phyloP scores from a whole-genome alignment of 2,329 filamentous ascomycete genomes.

The Diaporthe sp. region DNA sequence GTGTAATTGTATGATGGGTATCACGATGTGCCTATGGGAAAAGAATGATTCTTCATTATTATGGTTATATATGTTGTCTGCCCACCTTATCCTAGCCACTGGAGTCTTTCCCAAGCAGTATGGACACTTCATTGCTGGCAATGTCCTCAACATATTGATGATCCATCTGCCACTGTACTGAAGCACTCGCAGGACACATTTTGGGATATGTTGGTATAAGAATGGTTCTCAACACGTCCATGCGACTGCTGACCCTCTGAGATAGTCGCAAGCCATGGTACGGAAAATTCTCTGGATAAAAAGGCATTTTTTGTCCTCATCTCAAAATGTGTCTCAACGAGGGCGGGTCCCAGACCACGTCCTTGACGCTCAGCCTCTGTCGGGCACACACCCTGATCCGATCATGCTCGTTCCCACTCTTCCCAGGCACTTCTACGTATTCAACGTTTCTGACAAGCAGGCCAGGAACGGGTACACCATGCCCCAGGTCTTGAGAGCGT shows the following conservation, averaged over 20 bases:
- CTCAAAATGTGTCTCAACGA: conserved; percentile 47
- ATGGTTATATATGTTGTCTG: background rate
- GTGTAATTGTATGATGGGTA: no score
- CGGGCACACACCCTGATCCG: conserved; percentile 45
- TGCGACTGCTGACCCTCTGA: background rate
- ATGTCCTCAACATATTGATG: background rate
- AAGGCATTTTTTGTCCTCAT: background rate
- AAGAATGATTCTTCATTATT: rapidly evolving
- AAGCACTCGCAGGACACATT: no score
- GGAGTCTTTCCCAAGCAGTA: background rate
- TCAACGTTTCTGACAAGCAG: conserved; percentile 48
- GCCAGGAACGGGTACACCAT: conserved; percentile 43
- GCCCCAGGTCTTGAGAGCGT: background rate
- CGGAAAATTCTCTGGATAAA: no score
- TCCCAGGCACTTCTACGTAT: conserved; percentile 45
- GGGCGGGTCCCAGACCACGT: conserved; percentile 57
- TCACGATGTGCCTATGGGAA: background rate
- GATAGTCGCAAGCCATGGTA: background rate
- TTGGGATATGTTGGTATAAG: background rate
- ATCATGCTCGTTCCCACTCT: background rate
- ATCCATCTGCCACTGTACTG: no score
- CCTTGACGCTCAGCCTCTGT: conserved; percentile 50
- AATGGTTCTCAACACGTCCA: background rate
- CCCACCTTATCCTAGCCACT: background rate
- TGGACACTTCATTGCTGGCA: background rate